Evolutionary conservation across 176 grass and related monocot genomes (phyloP).

Genomic region (Cenchrus fungigraminus): DNA sequence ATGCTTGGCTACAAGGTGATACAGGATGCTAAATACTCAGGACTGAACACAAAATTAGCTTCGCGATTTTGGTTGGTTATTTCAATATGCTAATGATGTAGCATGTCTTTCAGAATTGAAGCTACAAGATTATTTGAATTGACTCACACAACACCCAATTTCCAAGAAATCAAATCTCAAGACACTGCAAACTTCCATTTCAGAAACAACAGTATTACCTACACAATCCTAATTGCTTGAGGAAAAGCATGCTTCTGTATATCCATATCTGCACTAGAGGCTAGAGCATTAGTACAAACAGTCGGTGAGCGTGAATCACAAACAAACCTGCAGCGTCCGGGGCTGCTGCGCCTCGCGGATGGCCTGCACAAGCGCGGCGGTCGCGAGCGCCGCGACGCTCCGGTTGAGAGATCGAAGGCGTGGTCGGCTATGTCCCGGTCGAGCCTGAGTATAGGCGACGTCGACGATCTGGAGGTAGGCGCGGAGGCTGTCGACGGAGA

Average conservation of each 20-base stretch:
- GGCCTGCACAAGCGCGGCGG: constrained; percentile 92
- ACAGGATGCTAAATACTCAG: neutral
- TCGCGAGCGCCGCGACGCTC: constrained; percentile 87
- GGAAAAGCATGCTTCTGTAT: neutral
- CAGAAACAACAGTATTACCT: neutral
- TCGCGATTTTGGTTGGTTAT: neutral
- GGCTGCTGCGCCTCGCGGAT: constrained; percentile 97
- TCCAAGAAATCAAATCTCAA: neutral
- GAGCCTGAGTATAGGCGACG: constrained; percentile 77
- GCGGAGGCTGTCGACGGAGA: constrained; percentile 82
- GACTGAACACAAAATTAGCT: neutral
- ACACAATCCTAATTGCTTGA: neutral
- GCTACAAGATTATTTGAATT: neutral
- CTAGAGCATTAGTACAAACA: constrained; percentile 31
- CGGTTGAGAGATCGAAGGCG: constrained; percentile 96
- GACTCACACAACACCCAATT: neutral
- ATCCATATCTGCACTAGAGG: neutral
- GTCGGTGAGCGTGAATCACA: neutral
- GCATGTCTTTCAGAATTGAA: neutral
- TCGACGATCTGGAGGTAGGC: constrained; percentile 98
- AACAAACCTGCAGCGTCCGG: constrained; percentile 81
- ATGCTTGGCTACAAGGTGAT: neutral
- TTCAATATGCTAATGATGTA: constrained; percentile 7
- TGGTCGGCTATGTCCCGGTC: constrained; percentile 58
- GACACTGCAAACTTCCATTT: neutral